phyloP scores from a whole-genome alignment of 140 eudicot genomes.

The Senecio squalidus region DNA sequence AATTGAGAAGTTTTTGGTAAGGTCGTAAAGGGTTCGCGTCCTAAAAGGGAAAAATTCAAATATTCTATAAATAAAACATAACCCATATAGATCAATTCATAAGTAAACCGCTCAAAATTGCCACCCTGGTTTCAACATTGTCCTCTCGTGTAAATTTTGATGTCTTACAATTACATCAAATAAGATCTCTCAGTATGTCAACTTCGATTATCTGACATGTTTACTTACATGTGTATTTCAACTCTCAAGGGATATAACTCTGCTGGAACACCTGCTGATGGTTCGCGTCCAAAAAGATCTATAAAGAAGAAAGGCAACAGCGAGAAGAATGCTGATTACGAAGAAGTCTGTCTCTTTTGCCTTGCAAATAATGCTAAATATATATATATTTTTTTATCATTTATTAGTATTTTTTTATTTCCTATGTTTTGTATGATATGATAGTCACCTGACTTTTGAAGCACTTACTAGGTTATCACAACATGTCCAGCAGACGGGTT shows the following conservation, averaged over 20 bases:
- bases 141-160: too few species aligned
- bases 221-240: background rate
- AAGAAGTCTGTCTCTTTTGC: constrained; percentile 22
- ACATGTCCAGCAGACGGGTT: constrained; percentile 36
- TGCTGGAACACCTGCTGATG: constrained; percentile 1
- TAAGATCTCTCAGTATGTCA: background rate
- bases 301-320: constrained; percentile 19
- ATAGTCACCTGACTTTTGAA: constrained; percentile 10
- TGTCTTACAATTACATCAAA: background rate
- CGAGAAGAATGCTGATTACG: background rate
- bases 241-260: constrained; percentile 15
- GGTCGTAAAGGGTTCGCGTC: too few species aligned
- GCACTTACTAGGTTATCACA: constrained; percentile 29
- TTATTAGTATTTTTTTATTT: too few species aligned
- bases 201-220: constrained; percentile 14
- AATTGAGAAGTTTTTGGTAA: background rate
- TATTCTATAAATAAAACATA: too few species aligned
- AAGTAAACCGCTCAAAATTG: background rate
- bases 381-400: background rate
- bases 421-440: background rate
- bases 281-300: constrained; percentile 15
- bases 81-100: too few species aligned
- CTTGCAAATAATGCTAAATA: constrained; percentile 3
- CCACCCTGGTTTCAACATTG: background rate
- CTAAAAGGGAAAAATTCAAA: too few species aligned